phyloP scores from a whole-genome alignment of 2,329 filamentous ascomycete species.

The Aspergillus floridensis region DNA sequence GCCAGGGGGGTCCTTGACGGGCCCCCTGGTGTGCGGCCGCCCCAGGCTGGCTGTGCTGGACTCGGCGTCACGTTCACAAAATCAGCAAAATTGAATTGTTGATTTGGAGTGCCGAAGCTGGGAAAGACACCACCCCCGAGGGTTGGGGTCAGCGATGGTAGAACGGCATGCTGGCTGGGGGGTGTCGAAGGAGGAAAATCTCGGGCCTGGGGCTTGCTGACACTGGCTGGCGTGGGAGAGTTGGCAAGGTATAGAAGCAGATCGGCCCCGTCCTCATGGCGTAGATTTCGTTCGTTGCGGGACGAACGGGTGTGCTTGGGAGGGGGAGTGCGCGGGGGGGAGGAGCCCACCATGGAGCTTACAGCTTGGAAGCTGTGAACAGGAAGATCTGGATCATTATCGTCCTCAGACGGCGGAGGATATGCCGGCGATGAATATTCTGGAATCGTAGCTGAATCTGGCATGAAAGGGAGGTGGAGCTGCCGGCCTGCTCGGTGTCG shows the following conservation, averaged over 20 bases:
- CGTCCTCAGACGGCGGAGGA: conserved; percentile 57
- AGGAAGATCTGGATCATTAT: conserved; percentile 80
- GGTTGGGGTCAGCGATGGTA: conserved; percentile 54
- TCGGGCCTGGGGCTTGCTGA: conserved; percentile 47
- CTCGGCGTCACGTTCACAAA: conserved; percentile 97
- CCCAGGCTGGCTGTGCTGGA: conserved; percentile 83
- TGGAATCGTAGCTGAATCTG: conserved; percentile 65
- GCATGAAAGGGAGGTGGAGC: conserved; percentile 75
- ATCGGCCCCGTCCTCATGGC: conserved; percentile 77
- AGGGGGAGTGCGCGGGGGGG: conserved; percentile 79
- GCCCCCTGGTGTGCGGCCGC: conserved; percentile 54
- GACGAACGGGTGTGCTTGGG: conserved; percentile 55
- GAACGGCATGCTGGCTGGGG: conserved; percentile 59
- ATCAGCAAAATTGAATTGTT: conserved; percentile 89
- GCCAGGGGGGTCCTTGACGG: conserved; percentile 66
- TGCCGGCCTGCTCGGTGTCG: conserved; percentile 73
- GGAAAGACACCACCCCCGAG: conserved; percentile 71
- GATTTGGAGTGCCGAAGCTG: conserved; percentile 71
- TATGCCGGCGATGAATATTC: conserved; percentile 56
- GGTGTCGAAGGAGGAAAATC: conserved; percentile 70
- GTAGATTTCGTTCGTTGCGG: conserved; percentile 51
- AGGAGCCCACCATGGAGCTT: conserved; percentile 64
- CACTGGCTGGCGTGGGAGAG: conserved; percentile 80
- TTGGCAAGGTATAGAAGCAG: conserved; percentile 81
- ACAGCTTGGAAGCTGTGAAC: conserved; percentile 43